These are phyloP conservation scores for Paramecium octaurelia DNA, from an alignment of 73 alveolate genomes.

Conservation along the genomic window DNA sequence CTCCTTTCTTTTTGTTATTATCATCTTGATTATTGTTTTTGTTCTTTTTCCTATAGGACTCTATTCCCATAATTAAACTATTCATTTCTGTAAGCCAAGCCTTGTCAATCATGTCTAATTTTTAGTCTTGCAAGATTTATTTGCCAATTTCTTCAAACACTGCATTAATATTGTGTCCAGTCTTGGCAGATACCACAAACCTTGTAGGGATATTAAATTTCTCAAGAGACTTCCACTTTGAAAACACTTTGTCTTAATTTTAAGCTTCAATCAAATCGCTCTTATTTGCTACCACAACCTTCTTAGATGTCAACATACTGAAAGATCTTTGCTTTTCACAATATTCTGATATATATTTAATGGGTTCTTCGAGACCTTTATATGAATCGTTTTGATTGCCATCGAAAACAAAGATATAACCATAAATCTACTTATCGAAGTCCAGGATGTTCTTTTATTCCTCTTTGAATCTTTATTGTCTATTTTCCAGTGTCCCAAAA, in stretches of 20 bases:
- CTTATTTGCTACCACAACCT: slow-evolving; percentile 10
- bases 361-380: slow-evolving; percentile 14
- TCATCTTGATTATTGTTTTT: background rate
- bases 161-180: background rate
- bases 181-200: slow-evolving; percentile 13
- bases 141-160: slow-evolving; percentile 33
- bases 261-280: background rate
- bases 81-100: slow-evolving; percentile 15
- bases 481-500: slow-evolving; percentile 23
- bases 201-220: background rate
- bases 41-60: background rate
- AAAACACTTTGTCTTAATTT: background rate
- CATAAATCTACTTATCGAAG: slow-evolving; percentile 30
- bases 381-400: background rate
- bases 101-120: slow-evolving; percentile 28
- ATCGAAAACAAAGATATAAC: slow-evolving; percentile 18
- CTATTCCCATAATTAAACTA: background rate
- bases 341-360: slow-evolving; percentile 8
- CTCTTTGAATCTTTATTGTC: background rate
- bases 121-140: background rate
- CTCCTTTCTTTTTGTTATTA: background rate
- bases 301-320: background rate
- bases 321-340: background rate
- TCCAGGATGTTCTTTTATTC: background rate
- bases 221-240: slow-evolving; percentile 4